phyloP scores from a whole-genome alignment of 768 basidiomycete species.

The Boletus sp. region DNA sequence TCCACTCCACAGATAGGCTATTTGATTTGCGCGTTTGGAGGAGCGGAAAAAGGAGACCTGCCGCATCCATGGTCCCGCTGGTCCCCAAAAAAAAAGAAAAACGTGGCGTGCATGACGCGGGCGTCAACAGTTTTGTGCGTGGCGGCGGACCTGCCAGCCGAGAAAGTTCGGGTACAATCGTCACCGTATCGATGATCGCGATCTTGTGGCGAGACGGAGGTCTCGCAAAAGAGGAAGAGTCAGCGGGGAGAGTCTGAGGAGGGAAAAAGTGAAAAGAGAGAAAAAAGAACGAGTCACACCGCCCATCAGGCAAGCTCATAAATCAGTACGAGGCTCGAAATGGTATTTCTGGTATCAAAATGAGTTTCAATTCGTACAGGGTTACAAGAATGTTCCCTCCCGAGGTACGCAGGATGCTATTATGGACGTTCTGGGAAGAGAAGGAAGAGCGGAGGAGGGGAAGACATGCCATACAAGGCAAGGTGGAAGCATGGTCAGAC shows the following conservation, averaged over 20 bases:
- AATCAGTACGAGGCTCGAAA: conserved; percentile 5
- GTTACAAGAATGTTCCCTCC: conserved; percentile 19
- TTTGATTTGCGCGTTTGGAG: conserved; percentile 1
- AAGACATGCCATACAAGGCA: conserved; percentile 12
- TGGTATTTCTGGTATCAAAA: conserved; percentile 16
- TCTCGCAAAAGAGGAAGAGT: conserved; percentile 4
- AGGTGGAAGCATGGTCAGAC: conserved; percentile 13
- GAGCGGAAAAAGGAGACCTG: neutral
- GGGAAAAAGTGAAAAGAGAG: neutral
- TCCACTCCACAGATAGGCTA: neutral
- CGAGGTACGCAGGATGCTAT: conserved; percentile 6
- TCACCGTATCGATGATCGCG: conserved; percentile 3
- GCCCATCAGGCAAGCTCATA: conserved; percentile 10
- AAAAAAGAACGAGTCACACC: conserved; percentile 1
- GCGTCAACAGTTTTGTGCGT: neutral
- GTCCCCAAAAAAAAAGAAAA: neutral
- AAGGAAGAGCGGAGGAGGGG: conserved; percentile 6
- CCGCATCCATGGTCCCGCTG: neutral
- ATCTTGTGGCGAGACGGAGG: conserved; percentile 6
- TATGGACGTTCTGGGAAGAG: conserved; percentile 9
- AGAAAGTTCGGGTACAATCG: conserved; percentile 3
- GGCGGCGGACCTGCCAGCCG: conserved; percentile 6
- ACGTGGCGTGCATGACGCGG: neutral
- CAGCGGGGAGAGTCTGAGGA: no score
- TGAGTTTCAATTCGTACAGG: conserved; percentile 22